Evolutionary conservation across 2,329 filamentous ascomycete species (phyloP).

Genomic region (Purpureocillium lavendulum): DNA sequence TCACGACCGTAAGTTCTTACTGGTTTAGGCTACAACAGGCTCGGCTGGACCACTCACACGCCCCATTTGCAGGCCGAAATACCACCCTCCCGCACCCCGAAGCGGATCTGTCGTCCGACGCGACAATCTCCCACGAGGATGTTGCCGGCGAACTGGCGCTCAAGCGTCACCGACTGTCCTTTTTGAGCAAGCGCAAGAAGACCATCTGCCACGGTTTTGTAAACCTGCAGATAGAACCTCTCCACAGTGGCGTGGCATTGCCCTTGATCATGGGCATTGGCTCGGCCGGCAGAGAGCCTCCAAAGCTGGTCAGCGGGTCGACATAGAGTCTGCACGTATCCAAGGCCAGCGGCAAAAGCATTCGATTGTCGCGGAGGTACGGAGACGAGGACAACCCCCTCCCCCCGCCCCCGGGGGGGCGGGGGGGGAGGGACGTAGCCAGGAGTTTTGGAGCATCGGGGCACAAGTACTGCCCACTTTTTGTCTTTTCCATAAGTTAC

Average conservation of each 20-base stretch:
- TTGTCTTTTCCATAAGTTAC: no score
- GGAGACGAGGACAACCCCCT: constrained; percentile 18
- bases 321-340: constrained; percentile 19
- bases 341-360: constrained; percentile 31
- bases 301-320: constrained; percentile 15
- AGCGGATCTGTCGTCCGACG: constrained; percentile 48
- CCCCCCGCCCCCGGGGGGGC: no score
- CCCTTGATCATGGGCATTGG: constrained; percentile 17
- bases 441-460: no score
- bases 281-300: constrained; percentile 11
- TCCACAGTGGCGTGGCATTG: constrained; percentile 24
- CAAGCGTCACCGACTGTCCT: constrained; percentile 34
- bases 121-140: constrained; percentile 47
- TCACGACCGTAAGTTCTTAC: constrained; percentile 34
- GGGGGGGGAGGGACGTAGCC: no score
- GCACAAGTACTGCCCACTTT: no score
- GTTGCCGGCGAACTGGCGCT: constrained; percentile 33
- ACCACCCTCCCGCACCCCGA: constrained; percentile 56
- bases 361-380: constrained; percentile 10
- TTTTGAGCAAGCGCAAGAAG: constrained; percentile 37
- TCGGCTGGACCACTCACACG: neutral
- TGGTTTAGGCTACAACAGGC: no score
- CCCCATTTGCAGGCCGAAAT: constrained; percentile 33
- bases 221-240: constrained; percentile 22
- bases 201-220: constrained; percentile 39